These are phyloP conservation scores for Plasmodium vivax DNA, from an alignment of 169 alveolate species.

Conservation along the genomic window DNA sequence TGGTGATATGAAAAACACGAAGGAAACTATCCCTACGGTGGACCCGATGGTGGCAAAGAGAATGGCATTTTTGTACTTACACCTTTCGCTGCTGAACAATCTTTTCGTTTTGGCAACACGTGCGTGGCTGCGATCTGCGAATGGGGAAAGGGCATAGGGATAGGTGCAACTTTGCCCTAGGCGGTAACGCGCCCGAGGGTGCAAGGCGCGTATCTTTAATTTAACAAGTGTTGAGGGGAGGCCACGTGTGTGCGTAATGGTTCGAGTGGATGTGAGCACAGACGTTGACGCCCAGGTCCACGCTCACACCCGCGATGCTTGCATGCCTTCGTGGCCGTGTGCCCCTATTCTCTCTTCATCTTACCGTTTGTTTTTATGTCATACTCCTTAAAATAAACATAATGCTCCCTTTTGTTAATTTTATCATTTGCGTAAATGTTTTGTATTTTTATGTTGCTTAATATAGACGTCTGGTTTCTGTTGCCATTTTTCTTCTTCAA, in stretches of 20 bases:
- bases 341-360: neutral
- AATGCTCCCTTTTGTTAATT: conserved; percentile 70
- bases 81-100: conserved; percentile 18
- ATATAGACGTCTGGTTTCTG: conserved; percentile 27
- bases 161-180: neutral
- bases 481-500: conserved; percentile 13
- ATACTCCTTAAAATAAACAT: conserved; percentile 64
- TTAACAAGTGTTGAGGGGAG: neutral
- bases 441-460: conserved; percentile 66
- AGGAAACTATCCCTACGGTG: conserved; percentile 37
- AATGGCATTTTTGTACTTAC: conserved; percentile 13
- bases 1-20: conserved; percentile 41
- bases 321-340: neutral
- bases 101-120: conserved; percentile 29
- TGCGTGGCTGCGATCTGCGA: conserved; percentile 26
- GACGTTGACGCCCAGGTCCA: too few relatives aligned
- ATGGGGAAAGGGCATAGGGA: neutral
- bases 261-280: neutral
- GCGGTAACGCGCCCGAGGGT: neutral
- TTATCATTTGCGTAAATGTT: conserved; percentile 54
- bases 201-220: conserved; percentile 1
- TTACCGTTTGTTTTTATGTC: conserved; percentile 64
- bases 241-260: neutral
- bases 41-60: conserved; percentile 35
- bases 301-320: neutral